Evolutionary conservation across 192 early-diverging fungal species (phyloP), one percentile per base, ranked within the genome.

Genomic region (Coemansia sp.): DNA sequence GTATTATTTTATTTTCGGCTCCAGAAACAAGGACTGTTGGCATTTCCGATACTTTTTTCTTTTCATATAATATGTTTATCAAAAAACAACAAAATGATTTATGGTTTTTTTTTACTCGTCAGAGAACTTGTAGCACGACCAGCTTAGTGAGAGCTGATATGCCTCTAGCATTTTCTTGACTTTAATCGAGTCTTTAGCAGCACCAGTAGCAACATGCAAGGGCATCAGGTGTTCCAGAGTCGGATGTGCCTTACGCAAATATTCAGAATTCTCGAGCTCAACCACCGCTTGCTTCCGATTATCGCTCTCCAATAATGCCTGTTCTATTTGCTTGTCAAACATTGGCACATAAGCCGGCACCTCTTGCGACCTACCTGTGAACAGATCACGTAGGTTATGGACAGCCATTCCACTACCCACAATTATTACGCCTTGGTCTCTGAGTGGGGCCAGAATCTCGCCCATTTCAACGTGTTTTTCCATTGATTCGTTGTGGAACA

Each of bases 171-270:
- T 83, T 40, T 66, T 84, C 66, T 33, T 70, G 56, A 22, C 64
- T 70, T 14, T 72, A 29, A 58, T 77, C 7, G 54, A 81, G 14
- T 64, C 68, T 14, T 83, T 85, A 0, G 88, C 86, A 8, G 87
- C 88, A 10, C 89, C 89, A 25, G 85, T 63, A 0, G 84, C 89
- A 38, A 89, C 82, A 77, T 89, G 87, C 67, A 89, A 75, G 14
- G 89, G 89, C 10, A 91, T 59, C 17, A 91, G 65, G 67, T 91
- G 89, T 31, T 91, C 89, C 20, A 86, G 67, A 0, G 87, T 85
- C 18, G 89, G 89, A 66, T 91, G 90, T 30, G 84, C 85, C 25
- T 75, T 63, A 62, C 78, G 66, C 54, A 89, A 66, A 7, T 60
- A 25, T 18, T 73, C 59, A 2, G 86, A 85, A 18, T 68, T 20